Base-by-base conservation (phyloP, 805 yeast species). In the Metschnikowia gelsemii region DNA sequence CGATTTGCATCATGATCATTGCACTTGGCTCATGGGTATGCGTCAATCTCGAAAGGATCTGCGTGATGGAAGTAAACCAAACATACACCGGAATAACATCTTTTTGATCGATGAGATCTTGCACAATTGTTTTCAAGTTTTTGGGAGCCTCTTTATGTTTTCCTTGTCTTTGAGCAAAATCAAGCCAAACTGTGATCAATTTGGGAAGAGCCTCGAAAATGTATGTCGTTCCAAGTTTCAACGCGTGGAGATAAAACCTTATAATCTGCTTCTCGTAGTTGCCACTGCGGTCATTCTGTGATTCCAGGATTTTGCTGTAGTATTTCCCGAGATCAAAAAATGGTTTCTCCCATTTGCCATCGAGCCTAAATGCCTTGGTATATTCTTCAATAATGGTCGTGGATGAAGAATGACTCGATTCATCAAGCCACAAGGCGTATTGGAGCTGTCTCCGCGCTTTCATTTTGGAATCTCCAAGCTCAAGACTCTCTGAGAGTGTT, bases 171-270 rank as follows among this genome's bases (percentile, higher is more conserved):
- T 69, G 72, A 1, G 75, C 79, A 59, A 83, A 85, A 52, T 90
- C 96, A 18, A 93, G 67, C 99, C 99, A 93, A 7, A 87, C 74
- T 0, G 96, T 88, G 4, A 90, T 75, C n/a, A 87, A 76, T 54
- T 88, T 89, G 0, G 99, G 98, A 16, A 93, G 65, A 0, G 91
- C 84, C 62, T 93, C 97, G 56, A 80, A 80, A 2, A 87, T 75
- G 55, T 80, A 84, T 26, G 77, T 73, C 2, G 81, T 72, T 1
- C 93, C 88, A 29, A 72, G 68, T 8, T 73, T 71, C 19, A 87
- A 70, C 0, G 91, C 78, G 23, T 75, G 70, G 23, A 80, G 63
- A 54, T 83, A 85, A 29, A 74, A 67, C 7, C 70, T 58, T 7
- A 86, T 76, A 26, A 83, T 76, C 14, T 70, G 71, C 17, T 64